A percentile compares a stretch with the other conserved stretches of the same genome.
These are phyloP conservation scores for Plectosphaerella cucumerina DNA, from an alignment of 2,329 filamentous ascomycete genomes.

Conservation along the genomic window DNA sequence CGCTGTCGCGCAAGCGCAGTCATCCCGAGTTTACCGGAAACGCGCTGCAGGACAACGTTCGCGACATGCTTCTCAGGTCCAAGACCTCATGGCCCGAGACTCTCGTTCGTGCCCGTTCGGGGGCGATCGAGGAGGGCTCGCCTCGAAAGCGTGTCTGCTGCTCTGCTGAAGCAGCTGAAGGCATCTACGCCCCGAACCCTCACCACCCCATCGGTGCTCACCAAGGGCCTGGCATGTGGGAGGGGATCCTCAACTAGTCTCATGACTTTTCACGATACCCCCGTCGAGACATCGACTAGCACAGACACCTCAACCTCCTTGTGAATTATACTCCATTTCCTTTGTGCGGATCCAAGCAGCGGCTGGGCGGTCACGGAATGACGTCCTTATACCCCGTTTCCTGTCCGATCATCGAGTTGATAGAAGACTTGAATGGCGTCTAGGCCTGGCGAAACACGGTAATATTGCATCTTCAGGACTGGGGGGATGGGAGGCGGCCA, in stretches of 20 bases:
- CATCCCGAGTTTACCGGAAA: slow-evolving; percentile 38
- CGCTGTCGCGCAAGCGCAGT: slow-evolving; percentile 47
- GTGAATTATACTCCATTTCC: slow-evolving; percentile 12
- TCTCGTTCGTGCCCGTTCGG: slow-evolving; percentile 32
- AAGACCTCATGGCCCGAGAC: slow-evolving; percentile 29
- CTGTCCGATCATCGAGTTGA: slow-evolving; percentile 24
- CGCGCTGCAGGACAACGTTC: slow-evolving; percentile 63
- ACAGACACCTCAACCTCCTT: slow-evolving; percentile 7
- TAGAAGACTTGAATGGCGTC: slow-evolving; percentile 27
- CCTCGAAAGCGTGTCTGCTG: slow-evolving; percentile 64
- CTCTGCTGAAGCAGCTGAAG: slow-evolving; percentile 51
- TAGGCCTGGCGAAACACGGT: slow-evolving; percentile 34
- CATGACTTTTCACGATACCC: slow-evolving; percentile 3
- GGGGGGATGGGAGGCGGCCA: slow-evolving; percentile 24
- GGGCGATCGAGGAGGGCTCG: slow-evolving; percentile 24
- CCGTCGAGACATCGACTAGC: slow-evolving; percentile 3
- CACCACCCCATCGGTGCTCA: slow-evolving; percentile 46
- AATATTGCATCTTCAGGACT: slow-evolving; percentile 35
- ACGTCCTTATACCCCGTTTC: slow-evolving; percentile 23
- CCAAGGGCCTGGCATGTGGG: slow-evolving; percentile 63
- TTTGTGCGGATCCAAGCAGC: slow-evolving; percentile 15
- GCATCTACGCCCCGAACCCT: slow-evolving; percentile 40
- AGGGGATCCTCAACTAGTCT: slow-evolving; percentile 52
- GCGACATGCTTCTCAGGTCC: slow-evolving; percentile 49
- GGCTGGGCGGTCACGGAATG: slow-evolving; percentile 21